Conservation (phyloP, 1,284 basidiomycete species). For the Pseudozyma flocculosa region DNA sequence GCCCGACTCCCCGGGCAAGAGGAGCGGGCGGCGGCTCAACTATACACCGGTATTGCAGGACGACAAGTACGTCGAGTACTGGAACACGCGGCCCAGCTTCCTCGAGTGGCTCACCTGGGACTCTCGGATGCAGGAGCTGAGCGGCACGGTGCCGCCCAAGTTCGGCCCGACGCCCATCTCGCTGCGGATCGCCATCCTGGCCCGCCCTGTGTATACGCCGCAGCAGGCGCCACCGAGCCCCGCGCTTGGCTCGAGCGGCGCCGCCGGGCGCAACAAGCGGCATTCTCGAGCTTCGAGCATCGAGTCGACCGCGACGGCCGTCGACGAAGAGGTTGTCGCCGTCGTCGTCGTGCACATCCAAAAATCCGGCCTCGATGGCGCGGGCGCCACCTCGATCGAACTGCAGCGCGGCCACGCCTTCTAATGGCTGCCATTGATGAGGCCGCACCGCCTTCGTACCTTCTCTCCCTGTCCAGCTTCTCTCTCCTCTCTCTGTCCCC, state of each 20-base stretch:
- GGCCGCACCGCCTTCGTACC: no score
- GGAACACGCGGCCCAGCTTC: constrained; percentile 47
- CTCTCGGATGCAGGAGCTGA: constrained; percentile 38
- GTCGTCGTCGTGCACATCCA: constrained; percentile 26
- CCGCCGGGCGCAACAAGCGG: neutral
- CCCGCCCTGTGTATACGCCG: constrained; percentile 5
- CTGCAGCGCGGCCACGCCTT: neutral
- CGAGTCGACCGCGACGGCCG: neutral
- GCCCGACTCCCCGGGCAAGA: constrained; percentile 44
- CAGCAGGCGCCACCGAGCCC: neutral
- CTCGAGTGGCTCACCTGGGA: constrained; percentile 51
- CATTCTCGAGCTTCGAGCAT: neutral
- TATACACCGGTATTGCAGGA: constrained; percentile 45
- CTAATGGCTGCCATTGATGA: neutral
- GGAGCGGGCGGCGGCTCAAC: constrained; percentile 27
- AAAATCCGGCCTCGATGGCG: constrained; percentile 1
- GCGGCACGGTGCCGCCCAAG: constrained; percentile 40
- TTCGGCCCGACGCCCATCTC: constrained; percentile 29
- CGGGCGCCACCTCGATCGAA: neutral
- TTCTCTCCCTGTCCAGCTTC: no score
- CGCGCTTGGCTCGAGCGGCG: neutral
- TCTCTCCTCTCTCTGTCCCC: no score
- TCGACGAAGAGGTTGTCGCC: constrained; percentile 34
- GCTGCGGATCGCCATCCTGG: constrained; percentile 26
- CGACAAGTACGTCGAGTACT: constrained; percentile 42